Conservation (phyloP, 768 basidiomycete species). For the Tricholoma furcatifolium region DNA sequence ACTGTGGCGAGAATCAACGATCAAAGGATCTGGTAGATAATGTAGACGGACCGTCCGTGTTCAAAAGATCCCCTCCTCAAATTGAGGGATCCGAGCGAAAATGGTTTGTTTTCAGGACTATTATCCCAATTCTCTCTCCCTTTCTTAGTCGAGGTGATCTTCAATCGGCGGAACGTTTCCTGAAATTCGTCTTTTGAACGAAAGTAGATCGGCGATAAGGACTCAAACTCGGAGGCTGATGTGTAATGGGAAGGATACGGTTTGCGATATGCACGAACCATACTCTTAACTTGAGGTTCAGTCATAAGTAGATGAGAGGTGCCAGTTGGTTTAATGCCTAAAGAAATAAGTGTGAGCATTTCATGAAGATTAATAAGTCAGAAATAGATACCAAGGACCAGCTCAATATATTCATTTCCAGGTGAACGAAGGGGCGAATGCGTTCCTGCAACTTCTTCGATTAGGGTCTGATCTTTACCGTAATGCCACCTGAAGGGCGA, state of each 20-base stretch:
- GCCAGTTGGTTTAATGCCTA: conserved; percentile 44
- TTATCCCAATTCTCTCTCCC: conserved; percentile 30
- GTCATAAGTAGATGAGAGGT: conserved; percentile 46
- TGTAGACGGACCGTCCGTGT: conserved; percentile 38
- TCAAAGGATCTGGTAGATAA: neutral
- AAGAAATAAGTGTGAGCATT: neutral
- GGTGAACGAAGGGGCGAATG: conserved; percentile 29
- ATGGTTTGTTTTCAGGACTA: conserved; percentile 43
- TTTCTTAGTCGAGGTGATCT: conserved; percentile 35
- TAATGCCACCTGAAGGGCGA: conserved; percentile 2
- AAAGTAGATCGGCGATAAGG: conserved; percentile 50
- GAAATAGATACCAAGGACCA: conserved; percentile 39
- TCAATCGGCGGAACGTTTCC: conserved; percentile 37
- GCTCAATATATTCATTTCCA: conserved; percentile 28
- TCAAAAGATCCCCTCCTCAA: conserved; percentile 42
- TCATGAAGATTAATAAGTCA: neutral
- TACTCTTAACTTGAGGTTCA: conserved; percentile 24
- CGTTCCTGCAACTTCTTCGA: conserved; percentile 24
- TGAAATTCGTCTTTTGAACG: conserved; percentile 25
- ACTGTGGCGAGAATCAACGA: conserved; percentile 17
- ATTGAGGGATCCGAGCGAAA: conserved; percentile 20
- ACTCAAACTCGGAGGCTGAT: conserved; percentile 32
- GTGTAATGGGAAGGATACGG: conserved; percentile 15
- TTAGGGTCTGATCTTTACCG: conserved; percentile 35
- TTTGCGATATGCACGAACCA: conserved; percentile 17